These are phyloP conservation scores for Aspergillus sp. DNA, from an alignment of 2,329 filamentous ascomycete genomes.

Conservation along the genomic window DNA sequence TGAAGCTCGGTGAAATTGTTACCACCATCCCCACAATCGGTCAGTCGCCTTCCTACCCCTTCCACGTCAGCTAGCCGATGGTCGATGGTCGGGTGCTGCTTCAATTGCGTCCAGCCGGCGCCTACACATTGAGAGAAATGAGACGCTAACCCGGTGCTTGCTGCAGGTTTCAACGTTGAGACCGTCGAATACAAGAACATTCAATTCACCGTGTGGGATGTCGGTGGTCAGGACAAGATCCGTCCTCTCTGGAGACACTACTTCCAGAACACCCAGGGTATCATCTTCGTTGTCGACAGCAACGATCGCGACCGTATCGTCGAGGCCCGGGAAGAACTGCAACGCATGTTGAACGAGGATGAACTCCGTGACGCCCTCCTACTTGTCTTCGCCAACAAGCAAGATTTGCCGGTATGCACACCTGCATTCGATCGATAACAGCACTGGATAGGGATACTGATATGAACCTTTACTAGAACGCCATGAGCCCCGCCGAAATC, in stretches of 20 bases:
- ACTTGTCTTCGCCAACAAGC: conserved; percentile 99
- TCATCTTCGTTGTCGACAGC: conserved; percentile 99
- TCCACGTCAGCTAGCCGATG: conserved; percentile 2
- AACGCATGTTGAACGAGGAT: conserved; percentile 98
- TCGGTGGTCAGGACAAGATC: conserved; percentile 99
- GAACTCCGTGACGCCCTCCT: conserved; percentile 97
- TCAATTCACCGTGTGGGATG: conserved; percentile 99
- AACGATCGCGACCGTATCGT: conserved; percentile 98
- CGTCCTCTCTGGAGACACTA: conserved; percentile 99
- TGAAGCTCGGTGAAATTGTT: conserved; percentile 97
- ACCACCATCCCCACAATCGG: conserved; percentile 98
- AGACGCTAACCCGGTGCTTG: conserved; percentile 14
- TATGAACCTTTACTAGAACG: conserved; percentile 64
- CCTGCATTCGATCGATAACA: background rate
- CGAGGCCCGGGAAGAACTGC: conserved; percentile 93
- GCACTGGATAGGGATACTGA: conserved; percentile 24
- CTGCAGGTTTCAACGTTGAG: conserved; percentile 95
- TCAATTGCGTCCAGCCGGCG: background rate
- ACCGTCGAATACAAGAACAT: conserved; percentile 99
- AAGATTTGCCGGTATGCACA: conserved; percentile 85
- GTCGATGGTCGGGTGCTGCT: background rate
- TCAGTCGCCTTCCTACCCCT: conserved; percentile 49
- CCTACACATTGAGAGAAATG: background rate
- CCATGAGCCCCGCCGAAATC: conserved; percentile 99
- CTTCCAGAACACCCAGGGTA: conserved; percentile 99